Evolutionary conservation across 345 rosid species (phyloP).

Genomic region (Syzygium grande): DNA sequence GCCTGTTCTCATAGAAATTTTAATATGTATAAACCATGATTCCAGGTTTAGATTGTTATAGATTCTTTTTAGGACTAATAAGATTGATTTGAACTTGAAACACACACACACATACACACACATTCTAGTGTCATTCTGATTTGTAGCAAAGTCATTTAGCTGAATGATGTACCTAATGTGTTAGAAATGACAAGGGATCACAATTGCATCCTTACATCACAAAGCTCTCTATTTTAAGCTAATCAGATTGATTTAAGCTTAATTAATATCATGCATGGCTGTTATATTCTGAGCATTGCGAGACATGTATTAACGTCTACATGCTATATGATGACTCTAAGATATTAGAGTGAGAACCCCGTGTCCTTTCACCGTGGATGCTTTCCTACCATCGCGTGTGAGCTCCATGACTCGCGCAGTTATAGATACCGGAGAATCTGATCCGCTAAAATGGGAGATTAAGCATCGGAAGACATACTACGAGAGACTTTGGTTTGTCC

Average conservation of each 20-base stretch:
- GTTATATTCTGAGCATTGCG: too few species aligned
- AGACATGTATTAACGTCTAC: too few species aligned
- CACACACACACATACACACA: too few species aligned
- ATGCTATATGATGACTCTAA: too few species aligned
- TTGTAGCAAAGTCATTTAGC: background rate
- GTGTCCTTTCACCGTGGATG: background rate
- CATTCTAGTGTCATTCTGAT: too few species aligned
- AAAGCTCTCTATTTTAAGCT: too few species aligned
- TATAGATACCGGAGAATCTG: background rate
- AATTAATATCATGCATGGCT: too few species aligned
- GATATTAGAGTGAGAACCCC: background rate
- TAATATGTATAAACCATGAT: too few species aligned
- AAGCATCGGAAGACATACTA: background rate
- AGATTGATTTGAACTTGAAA: too few species aligned
- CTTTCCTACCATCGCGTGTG: background rate
- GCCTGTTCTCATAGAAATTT: background rate
- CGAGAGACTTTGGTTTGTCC: background rate
- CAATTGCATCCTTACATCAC: background rate
- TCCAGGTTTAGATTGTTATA: too few species aligned
- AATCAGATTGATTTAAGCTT: too few species aligned
- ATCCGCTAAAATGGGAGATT: background rate
- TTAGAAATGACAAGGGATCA: background rate
- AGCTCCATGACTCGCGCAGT: background rate
- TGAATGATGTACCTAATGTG: background rate
- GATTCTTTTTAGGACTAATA: too few species aligned